phyloP scores from a whole-genome alignment of 352 stramenopile genomes.

The Phytophthora ohioensis region DNA sequence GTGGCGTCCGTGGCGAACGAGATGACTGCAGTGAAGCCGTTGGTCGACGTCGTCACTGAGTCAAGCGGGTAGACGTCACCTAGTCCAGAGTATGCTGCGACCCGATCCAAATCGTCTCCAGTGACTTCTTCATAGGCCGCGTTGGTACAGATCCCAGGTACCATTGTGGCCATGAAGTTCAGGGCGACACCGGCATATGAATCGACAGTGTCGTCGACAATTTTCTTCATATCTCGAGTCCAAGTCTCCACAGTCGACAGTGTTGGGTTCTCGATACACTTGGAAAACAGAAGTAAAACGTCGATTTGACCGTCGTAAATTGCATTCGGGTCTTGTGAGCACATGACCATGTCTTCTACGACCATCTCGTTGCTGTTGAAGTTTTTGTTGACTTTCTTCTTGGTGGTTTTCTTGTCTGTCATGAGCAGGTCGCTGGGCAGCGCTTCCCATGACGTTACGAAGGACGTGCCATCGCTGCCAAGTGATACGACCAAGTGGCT shows the following conservation, averaged over 20 bases:
- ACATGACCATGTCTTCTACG: conserved; percentile 31
- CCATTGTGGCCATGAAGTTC: conserved; percentile 47
- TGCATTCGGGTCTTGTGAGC: conserved; percentile 14
- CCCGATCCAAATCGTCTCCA: conserved; percentile 30
- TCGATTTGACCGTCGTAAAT: conserved; percentile 39
- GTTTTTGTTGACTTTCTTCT: conserved; percentile 33
- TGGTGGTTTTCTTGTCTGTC: conserved; percentile 25
- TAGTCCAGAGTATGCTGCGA: conserved; percentile 39
- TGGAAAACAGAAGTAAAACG: conserved; percentile 64
- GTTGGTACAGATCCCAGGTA: conserved; percentile 45
- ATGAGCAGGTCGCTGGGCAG: conserved; percentile 25
- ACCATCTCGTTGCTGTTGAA: conserved; percentile 15
- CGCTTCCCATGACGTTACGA: conserved; percentile 18
- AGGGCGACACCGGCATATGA: conserved; percentile 5
- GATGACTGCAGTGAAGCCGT: conserved; percentile 41
- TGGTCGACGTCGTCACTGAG: conserved; percentile 7
- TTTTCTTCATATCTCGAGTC: conserved; percentile 39
- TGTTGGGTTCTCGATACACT: conserved; percentile 50
- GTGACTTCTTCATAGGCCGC: conserved; percentile 21
- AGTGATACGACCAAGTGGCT: conserved; percentile 27
- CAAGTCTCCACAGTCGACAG: conserved; percentile 52
- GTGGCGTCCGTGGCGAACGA: conserved; percentile 46
- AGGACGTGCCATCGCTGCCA: conserved; percentile 21
- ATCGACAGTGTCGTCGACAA: conserved; percentile 24
- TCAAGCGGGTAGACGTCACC: conserved; percentile 37